phyloP scores from a whole-genome alignment of 2,329 filamentous ascomycete genomes.

The Lecanoromycetidae sp. region DNA sequence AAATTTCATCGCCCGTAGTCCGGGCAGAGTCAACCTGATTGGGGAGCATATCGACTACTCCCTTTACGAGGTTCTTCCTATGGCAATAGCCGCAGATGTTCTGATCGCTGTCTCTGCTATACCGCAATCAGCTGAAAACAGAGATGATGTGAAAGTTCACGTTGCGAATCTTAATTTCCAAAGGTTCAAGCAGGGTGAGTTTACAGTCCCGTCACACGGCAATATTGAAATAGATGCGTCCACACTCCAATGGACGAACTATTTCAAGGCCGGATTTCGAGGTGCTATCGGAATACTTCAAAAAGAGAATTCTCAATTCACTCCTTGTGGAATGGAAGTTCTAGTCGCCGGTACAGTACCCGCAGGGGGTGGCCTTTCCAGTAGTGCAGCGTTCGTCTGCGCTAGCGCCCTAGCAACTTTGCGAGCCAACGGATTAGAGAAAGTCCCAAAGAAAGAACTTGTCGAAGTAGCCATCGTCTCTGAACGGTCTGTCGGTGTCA shows the following conservation, averaged over 20 bases:
- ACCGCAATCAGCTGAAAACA: conserved; percentile 23
- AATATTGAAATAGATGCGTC: conserved; percentile 71
- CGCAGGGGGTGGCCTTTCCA: conserved; percentile 81
- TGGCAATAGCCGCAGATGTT: conserved; percentile 86
- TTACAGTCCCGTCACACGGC: conserved; percentile 52
- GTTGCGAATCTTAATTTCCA: conserved; percentile 66
- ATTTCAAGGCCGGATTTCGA: conserved; percentile 84
- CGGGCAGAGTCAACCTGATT: conserved; percentile 93
- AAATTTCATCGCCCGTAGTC: conserved; percentile 76
- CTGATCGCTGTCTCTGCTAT: conserved; percentile 63
- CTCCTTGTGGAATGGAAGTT: conserved; percentile 68
- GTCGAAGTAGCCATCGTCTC: conserved; percentile 90
- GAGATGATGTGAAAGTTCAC: conserved; percentile 51
- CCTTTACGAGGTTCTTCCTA: conserved; percentile 87
- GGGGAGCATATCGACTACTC: conserved; percentile 99
- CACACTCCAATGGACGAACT: conserved; percentile 91
- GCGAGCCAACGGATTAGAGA: conserved; percentile 64
- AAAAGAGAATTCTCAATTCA: conserved; percentile 51
- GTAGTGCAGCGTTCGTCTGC: conserved; percentile 86
- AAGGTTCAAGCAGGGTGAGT: conserved; percentile 65
- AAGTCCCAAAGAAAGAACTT: conserved; percentile 80
- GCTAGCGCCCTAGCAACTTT: conserved; percentile 80
- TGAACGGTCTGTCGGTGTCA: conserved; percentile 87
- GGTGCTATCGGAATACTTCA: conserved; percentile 70
- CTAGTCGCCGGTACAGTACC: conserved; percentile 87